Evolutionary conservation across 495 filamentous ascomycete species (phyloP), one percentile per base, ranked within the genome.

Genomic region (Astrothelium subdiscretum): DNA sequence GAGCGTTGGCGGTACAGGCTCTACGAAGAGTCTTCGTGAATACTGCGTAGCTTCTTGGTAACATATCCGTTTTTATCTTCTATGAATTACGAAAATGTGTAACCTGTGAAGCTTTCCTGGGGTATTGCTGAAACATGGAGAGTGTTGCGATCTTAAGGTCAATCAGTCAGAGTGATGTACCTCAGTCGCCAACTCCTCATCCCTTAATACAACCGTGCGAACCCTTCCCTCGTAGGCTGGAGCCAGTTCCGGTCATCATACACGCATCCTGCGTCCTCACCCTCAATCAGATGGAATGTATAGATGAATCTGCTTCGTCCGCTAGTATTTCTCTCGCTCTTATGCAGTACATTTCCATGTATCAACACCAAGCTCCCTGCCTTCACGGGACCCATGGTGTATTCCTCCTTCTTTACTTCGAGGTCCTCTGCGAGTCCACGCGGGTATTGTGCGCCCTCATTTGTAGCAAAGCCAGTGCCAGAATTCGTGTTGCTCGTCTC

Each of bases 281-380:
- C 89, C 73, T 97, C 94, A 70, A 97, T 97, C 43, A 96, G 81
- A 78, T 98, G 94, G 69, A 97, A 98, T 0, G 95, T 98, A 75
- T 98, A 98, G 27, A 96, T 96, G 72, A 90, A 95, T 69, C 94
- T 82, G 61, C 91, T 92, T 75, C 86, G 88, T 62, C 77, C 72
- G 68, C 94, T 95, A 35, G 81, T 73, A 68, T 98, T 98, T 80
- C 79, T 88, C 80, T 95, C 90, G 73, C 94, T 97, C 82, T 96
- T 94, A 72, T 98, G 94, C 74, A 98, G 67, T 51, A 97, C 75
- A 78, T 98, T 97, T 20, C 94, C 94, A 78, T 98, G 94, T 66
- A 98, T 97, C 58, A 98, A 72, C 43, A 97, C 91, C 73, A 98
- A 71, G 38, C 86, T 87, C 0, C 94, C 94, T 10, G 90, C 90